Base-by-base conservation (phyloP, 257 asterid species). In the Osmanthus fragrans region DNA sequence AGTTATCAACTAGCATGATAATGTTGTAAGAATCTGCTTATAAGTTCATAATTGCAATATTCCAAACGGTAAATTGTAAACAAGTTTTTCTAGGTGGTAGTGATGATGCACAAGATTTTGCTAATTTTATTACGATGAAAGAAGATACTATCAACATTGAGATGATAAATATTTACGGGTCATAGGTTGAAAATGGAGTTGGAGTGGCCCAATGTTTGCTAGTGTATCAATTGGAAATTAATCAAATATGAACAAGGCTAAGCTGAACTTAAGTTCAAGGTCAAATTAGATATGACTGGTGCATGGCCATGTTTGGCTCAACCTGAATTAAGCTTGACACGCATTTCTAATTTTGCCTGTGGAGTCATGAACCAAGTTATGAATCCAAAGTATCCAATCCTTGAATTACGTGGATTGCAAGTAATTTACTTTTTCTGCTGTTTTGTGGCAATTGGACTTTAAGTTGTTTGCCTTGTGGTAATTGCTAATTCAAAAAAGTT, bases 391-490 rank as follows among this genome's bases (percentile, higher is more conserved):
- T 16, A 39, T 25, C 72, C 10, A 18, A 23, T 13, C 47, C 32
- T 18, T 68, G 30, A 51, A 33, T n/a, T 68, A 23, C 56, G 70
- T 39, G 21, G 65, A 68, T 70, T 49, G 5, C 33, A 51, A 37
- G 63, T 71, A 13, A n/a, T 13, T 75, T 40, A 42, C 73, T 42
- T 29, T 30, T 58, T n/a, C 72, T 77, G 58, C 49, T 5, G 4
- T 30, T 5, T 23, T 36, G 27, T 54, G 19, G 69, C 42, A 16
- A 16, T 71, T 37, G 12, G 64, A 37, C 30, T 34, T 29, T 34
- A 69, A 42, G 71, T 16, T 77, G 33, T 60, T 77, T 77, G 34
- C 64, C 29, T 70, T 65, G 34, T 18, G 25, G 47, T 19, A n/a
- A 34, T 76, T 30, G 34, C 32, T 11, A 63, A 25, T 63, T 63